phyloP scores from a whole-genome alignment of 805 yeast species.

The Starmerella bacillaris region DNA sequence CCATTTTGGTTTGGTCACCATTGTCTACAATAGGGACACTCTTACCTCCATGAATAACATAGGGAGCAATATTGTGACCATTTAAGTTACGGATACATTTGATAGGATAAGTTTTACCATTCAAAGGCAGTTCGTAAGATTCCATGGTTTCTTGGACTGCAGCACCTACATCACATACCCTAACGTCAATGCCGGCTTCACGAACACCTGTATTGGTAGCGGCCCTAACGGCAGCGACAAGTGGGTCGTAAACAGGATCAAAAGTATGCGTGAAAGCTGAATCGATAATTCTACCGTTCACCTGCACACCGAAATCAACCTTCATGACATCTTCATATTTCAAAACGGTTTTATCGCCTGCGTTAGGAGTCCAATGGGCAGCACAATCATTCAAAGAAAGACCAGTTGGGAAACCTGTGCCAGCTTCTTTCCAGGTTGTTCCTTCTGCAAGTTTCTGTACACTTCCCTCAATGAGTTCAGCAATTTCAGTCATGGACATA shows the following conservation, averaged over 20 bases:
- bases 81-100: conserved; percentile 80
- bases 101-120: conserved; percentile 70
- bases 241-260: conserved; percentile 45
- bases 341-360: conserved; percentile 72
- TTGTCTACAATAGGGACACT: conserved; percentile 91
- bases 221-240: conserved; percentile 69
- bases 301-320: conserved; percentile 92
- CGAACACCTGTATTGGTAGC: conserved; percentile 88
- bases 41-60: conserved; percentile 81
- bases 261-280: conserved; percentile 88
- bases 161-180: conserved; percentile 87
- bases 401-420: conserved; percentile 98
- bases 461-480: conserved; percentile 72
- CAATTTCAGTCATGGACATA: conserved; percentile 76
- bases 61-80: conserved; percentile 84
- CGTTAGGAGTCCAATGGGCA: conserved; percentile 94
- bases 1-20: conserved; percentile 92
- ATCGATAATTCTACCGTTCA: conserved; percentile 84
- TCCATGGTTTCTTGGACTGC: conserved; percentile 96
- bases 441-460: conserved; percentile 58
- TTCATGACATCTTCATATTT: conserved; percentile 85
- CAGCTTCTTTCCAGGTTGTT: conserved; percentile 41
- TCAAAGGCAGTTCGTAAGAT: conserved; percentile 76
- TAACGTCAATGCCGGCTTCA: conserved; percentile 90
- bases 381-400: conserved; percentile 84